Conservation (phyloP, 371 early-diverging fungal species). For the Mucor sp. region DNA sequence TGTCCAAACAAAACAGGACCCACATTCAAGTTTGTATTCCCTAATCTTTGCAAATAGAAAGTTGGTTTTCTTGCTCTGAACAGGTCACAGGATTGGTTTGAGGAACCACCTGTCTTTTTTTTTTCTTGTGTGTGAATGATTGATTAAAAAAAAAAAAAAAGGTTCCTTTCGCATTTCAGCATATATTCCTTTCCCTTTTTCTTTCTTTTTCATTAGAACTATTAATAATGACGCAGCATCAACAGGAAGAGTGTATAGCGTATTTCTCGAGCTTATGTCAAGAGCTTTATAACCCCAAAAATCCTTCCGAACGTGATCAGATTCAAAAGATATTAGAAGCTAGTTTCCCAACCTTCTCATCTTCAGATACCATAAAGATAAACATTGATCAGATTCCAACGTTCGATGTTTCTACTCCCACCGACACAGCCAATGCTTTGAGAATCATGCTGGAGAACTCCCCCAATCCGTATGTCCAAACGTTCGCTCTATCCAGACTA, state of each 20-base stretch:
- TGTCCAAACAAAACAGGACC: neutral
- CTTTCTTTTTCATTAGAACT: neutral
- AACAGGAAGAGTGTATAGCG: slow-evolving; percentile 27
- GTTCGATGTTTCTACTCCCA: slow-evolving; percentile 58
- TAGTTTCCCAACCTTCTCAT: slow-evolving; percentile 78
- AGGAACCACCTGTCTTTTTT: slow-evolving; percentile 10
- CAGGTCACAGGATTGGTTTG: slow-evolving; percentile 15
- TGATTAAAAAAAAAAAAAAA: neutral
- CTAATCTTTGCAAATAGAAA: neutral
- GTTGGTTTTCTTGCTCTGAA: neutral
- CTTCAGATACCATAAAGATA: slow-evolving; percentile 24
- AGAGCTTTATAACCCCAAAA: slow-evolving; percentile 58
- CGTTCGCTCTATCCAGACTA: slow-evolving; percentile 67
- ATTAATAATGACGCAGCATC: slow-evolving; percentile 5
- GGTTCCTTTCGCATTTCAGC: neutral
- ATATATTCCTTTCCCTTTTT: neutral
- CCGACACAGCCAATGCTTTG: slow-evolving; percentile 66
- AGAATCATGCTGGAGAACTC: slow-evolving; percentile 70
- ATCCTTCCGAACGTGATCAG: slow-evolving; percentile 51
- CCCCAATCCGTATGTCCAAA: slow-evolving; percentile 66
- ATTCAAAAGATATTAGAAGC: slow-evolving; percentile 73
- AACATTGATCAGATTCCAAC: slow-evolving; percentile 24
- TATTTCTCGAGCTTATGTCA: slow-evolving; percentile 44
- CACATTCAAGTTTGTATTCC: neutral
- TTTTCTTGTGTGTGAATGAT: slow-evolving; percentile 7